Evolutionary conservation across 1,139 yeast genomes (phyloP).

Genomic region (Hansenula lynferdii): DNA sequence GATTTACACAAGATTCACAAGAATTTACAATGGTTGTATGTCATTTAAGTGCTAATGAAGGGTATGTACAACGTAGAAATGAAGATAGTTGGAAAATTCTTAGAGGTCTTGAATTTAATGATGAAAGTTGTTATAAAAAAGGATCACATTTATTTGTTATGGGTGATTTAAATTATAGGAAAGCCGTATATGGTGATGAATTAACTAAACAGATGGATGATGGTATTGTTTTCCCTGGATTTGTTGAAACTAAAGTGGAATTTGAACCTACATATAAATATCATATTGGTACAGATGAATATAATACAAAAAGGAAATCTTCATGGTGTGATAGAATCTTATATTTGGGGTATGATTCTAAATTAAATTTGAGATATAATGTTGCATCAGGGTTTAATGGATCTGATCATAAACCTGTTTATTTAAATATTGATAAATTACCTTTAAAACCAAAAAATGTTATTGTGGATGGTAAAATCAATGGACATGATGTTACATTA

Average conservation of each 20-base stretch:
- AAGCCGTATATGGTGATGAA: conserved; percentile 44
- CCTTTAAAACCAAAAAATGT: not conserved
- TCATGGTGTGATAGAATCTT: conserved; percentile 90
- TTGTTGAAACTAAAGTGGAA: conserved; percentile 53
- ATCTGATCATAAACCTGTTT: conserved; percentile 33
- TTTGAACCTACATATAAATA: conserved; percentile 81
- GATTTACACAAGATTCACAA: conserved; percentile 36
- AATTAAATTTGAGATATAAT: conserved; percentile 14
- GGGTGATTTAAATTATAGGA: conserved; percentile 84
- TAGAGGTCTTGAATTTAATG: conserved; percentile 53
- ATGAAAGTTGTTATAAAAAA: conserved; percentile 52
- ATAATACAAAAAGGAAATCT: conserved; percentile 58
- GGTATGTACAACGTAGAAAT: conserved; percentile 50
- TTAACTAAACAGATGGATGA: conserved; percentile 39
- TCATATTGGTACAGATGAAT: conserved; percentile 42
- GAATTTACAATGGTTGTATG: conserved; percentile 58
- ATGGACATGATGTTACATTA: too few species aligned
- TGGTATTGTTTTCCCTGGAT: conserved; percentile 52
- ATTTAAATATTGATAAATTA: conserved; percentile 18
- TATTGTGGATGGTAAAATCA: too few species aligned
- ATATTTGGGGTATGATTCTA: conserved; percentile 40
- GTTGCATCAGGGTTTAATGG: conserved; percentile 17
- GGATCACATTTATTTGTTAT: conserved; percentile 61
- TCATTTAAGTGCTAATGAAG: conserved; percentile 79
- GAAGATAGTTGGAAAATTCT: conserved; percentile 45